phyloP scores from a whole-genome alignment of 345 rosid genomes.

The Syzygium grande region DNA sequence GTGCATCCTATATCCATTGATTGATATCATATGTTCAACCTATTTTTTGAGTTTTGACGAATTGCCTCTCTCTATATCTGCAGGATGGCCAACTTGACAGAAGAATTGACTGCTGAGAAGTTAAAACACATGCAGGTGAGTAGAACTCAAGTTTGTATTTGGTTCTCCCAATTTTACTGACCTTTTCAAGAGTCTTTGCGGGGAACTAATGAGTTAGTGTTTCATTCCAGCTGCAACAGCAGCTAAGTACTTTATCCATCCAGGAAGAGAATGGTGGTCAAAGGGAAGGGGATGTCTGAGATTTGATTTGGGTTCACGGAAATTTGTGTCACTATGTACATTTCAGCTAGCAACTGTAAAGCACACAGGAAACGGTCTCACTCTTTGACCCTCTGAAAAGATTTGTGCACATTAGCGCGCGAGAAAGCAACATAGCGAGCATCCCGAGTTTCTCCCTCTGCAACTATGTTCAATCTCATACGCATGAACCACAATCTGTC shows the following conservation, averaged over 20 bases:
- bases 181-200: neutral
- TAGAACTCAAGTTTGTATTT: neutral
- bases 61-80: neutral
- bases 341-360: neutral
- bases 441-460: neutral
- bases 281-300: constrained; percentile 24
- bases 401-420: neutral
- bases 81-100: constrained; percentile 69
- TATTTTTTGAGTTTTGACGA: neutral
- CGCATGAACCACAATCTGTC: neutral
- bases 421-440: neutral
- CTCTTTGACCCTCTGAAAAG: neutral
- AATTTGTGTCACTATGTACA: neutral
- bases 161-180: neutral
- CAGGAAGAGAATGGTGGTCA: constrained; percentile 25
- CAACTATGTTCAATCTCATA: neutral
- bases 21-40: neutral
- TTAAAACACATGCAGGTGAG: constrained; percentile 58
- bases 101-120: constrained; percentile 72
- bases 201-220: neutral
- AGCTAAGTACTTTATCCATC: constrained; percentile 2
- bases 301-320: neutral
- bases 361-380: neutral
- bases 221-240: constrained; percentile 15
- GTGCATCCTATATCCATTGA: neutral